Evolutionary conservation across 805 yeast genomes (phyloP).

Genomic region (Tetrapisispora pingtungensis): DNA sequence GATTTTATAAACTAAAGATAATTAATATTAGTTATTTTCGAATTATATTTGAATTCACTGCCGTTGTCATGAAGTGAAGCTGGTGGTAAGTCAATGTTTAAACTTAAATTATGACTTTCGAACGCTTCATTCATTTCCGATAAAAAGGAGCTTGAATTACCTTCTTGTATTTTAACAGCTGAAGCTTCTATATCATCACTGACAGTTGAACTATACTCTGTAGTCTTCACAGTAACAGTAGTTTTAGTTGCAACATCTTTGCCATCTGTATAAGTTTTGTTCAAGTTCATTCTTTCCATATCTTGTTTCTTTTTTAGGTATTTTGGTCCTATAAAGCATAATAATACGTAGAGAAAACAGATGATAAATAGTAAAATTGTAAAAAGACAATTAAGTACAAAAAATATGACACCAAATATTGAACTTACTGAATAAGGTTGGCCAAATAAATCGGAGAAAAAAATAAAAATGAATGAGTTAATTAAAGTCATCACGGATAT

Average conservation of each 20-base stretch:
- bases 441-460: slow-evolving; percentile 74
- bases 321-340: neutral
- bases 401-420: slow-evolving; percentile 86
- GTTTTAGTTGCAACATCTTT: neutral
- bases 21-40: neutral
- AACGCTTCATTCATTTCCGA: neutral
- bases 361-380: slow-evolving; percentile 61
- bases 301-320: neutral
- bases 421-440: slow-evolving; percentile 72
- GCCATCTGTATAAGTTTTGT: neutral
- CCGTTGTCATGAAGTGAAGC: neutral
- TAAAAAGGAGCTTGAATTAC: no score
- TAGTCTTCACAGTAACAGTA: neutral
- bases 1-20: neutral
- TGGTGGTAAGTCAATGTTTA: neutral
- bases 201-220: neutral
- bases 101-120: neutral
- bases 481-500: slow-evolving; percentile 62
- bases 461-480: slow-evolving; percentile 76
- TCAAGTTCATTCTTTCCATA: neutral
- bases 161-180: no score
- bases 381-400: slow-evolving; percentile 80
- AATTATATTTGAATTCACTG: neutral
- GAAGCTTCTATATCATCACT: neutral
- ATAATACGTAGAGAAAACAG: slow-evolving; percentile 50